phyloP scores from a whole-genome alignment of 2,329 filamentous ascomycete species.

The Hawksworthiomyces lignivorus region DNA sequence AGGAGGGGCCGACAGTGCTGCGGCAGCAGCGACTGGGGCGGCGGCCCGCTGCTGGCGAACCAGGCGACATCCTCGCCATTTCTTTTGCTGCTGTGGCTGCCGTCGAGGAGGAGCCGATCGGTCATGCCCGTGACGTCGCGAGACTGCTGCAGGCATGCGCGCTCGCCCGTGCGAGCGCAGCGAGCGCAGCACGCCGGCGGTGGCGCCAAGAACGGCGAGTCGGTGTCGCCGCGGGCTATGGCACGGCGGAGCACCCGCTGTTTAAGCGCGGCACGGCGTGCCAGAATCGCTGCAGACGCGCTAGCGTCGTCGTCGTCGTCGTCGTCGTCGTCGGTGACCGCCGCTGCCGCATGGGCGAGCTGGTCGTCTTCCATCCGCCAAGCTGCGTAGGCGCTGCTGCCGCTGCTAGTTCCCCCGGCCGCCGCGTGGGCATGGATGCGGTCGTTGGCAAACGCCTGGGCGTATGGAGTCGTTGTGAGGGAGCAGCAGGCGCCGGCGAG shows the following conservation, averaged over 20 bases:
- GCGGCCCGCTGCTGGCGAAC: conserved; percentile 15
- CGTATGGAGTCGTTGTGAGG: conserved; percentile 10
- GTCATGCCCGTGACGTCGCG: conserved; percentile 4
- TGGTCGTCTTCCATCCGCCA: background rate
- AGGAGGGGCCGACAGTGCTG: conserved; percentile 10
- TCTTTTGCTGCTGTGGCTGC: background rate
- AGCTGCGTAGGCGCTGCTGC: background rate
- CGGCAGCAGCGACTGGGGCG: conserved; percentile 11
- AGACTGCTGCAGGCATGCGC: conserved; percentile 14
- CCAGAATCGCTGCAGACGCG: background rate
- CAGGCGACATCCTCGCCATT: background rate
- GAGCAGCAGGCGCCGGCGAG: conserved; percentile 13
- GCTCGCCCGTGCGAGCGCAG: conserved; percentile 8
- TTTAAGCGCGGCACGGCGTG: conserved; percentile 8
- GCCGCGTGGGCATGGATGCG: background rate
- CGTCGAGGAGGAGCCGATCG: background rate
- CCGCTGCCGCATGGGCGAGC: background rate
- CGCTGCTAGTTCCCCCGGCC: background rate
- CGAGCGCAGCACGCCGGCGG: conserved; percentile 11
- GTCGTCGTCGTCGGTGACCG: too few relatives aligned
- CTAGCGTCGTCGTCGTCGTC: background rate
- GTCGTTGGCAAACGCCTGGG: conserved; percentile 8
- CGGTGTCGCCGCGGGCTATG: background rate
- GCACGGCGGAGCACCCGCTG: conserved; percentile 6
- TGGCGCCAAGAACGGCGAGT: conserved; percentile 8